phyloP scores from a whole-genome alignment of 306 rosid species.

The Senna siamea region DNA sequence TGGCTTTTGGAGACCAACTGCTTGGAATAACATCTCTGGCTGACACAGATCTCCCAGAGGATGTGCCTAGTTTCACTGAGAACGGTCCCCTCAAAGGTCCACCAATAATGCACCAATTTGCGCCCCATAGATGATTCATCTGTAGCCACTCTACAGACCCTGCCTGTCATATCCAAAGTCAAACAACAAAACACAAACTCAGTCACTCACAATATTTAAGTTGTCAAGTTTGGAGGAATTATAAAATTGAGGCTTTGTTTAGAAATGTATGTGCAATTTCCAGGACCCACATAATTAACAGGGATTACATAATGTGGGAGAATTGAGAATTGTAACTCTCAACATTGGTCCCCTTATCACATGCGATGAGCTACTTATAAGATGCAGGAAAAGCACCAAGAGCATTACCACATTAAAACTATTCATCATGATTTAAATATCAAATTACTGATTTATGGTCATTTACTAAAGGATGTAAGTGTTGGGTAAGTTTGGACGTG shows the following conservation, averaged over 20 bases:
- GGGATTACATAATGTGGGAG: slow-evolving; percentile 11
- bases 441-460: not conserved
- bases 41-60: slow-evolving; percentile 60
- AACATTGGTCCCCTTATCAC: slow-evolving; percentile 47
- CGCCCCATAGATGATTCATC: slow-evolving; percentile 94
- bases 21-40: slow-evolving; percentile 78
- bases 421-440: not conserved
- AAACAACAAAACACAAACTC: slow-evolving; percentile 9
- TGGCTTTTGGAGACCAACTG: slow-evolving; percentile 82
- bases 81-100: slow-evolving; percentile 86
- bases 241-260: not conserved
- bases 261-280: not conserved
- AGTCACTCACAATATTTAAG: not conserved
- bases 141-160: slow-evolving; percentile 70
- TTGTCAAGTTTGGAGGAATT: not conserved
- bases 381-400: slow-evolving; percentile 28
- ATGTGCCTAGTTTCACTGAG: slow-evolving; percentile 78
- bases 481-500: slow-evolving; percentile 33
- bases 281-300: slow-evolving; percentile 30
- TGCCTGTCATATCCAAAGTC: slow-evolving; percentile 58
- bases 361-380: slow-evolving; percentile 44
- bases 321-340: not conserved
- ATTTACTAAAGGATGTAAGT: slow-evolving; percentile 24
- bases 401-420: no score
- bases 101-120: slow-evolving; percentile 69